A percentile compares a stretch with the other conserved stretches of the same genome.
Conservation (phyloP, 2,329 filamentous ascomycete species). For the Chrysosporium queenslandicum region DNA sequence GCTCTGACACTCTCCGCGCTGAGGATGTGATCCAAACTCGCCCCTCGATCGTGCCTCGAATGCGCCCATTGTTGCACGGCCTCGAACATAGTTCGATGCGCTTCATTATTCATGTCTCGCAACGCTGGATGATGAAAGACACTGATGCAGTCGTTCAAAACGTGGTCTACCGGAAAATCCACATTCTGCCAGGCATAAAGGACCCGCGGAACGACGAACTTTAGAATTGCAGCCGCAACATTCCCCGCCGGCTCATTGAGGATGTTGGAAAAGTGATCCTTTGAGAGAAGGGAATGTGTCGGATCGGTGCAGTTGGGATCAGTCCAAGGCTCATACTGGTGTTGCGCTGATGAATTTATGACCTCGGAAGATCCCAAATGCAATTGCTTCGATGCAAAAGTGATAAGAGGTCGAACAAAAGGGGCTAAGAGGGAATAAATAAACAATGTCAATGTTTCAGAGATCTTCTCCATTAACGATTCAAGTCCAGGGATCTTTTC, state of each 20-base stretch:
- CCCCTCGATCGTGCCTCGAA: slow-evolving; percentile 54
- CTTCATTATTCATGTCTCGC: slow-evolving; percentile 63
- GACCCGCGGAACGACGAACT: slow-evolving; percentile 78
- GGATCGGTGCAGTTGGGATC: slow-evolving; percentile 65
- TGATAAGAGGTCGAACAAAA: slow-evolving; percentile 85
- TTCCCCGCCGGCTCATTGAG: slow-evolving; percentile 68
- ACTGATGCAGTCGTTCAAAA: slow-evolving; percentile 67
- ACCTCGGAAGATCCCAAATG: slow-evolving; percentile 74
- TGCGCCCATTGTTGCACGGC: slow-evolving; percentile 75
- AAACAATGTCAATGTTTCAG: slow-evolving; percentile 84
- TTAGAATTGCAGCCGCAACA: slow-evolving; percentile 63
- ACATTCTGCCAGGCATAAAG: slow-evolving; percentile 91
- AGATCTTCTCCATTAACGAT: slow-evolving; percentile 82
- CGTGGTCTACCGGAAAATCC: slow-evolving; percentile 69
- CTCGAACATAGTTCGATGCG: slow-evolving; percentile 80
- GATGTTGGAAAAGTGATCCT: slow-evolving; percentile 74
- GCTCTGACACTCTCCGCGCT: slow-evolving; percentile 71
- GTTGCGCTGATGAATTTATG: slow-evolving; percentile 56
- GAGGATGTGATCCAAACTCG: slow-evolving; percentile 63
- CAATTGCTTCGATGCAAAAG: slow-evolving; percentile 68
- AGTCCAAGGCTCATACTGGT: slow-evolving; percentile 71
- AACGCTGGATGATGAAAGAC: slow-evolving; percentile 87
- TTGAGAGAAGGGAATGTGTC: slow-evolving; percentile 72
- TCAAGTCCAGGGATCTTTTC: slow-evolving; percentile 88
- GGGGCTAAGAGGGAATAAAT: slow-evolving; percentile 83